A percentile compares a stretch with the other conserved stretches of the same genome.
These are phyloP conservation scores for Tardiomyces depauwii DNA, from an alignment of 1,139 yeast species.

Conservation along the genomic window DNA sequence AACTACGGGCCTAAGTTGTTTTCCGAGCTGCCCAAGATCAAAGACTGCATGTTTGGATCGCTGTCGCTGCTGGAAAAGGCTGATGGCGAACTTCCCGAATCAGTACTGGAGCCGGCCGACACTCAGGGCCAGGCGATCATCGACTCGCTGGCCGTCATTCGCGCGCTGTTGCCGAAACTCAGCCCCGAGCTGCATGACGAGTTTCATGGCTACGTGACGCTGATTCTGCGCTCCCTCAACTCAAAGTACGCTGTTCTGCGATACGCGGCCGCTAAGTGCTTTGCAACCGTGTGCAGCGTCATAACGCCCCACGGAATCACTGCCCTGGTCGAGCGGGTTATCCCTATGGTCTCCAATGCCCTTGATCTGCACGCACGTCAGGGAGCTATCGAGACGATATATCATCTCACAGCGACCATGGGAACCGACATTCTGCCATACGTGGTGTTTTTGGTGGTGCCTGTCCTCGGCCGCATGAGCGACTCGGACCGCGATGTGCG, in stretches of 20 bases:
- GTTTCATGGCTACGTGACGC: constrained; percentile 37
- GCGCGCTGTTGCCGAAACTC: constrained; percentile 62
- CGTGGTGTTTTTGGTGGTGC: constrained; percentile 90
- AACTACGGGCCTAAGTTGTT: constrained; percentile 48
- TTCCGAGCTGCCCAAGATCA: constrained; percentile 54
- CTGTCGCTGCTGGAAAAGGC: constrained; percentile 22
- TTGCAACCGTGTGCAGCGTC: constrained; percentile 71
- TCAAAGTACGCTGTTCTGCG: constrained; percentile 72
- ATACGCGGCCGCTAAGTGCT: constrained; percentile 82
- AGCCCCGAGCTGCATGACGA: constrained; percentile 38
- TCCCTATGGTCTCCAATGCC: constrained; percentile 77
- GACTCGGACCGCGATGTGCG: constrained; percentile 89
- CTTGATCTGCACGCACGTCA: constrained; percentile 71
- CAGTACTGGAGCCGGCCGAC: constrained; percentile 28
- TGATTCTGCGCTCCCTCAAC: constrained; percentile 50
- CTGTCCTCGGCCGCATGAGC: constrained; percentile 96
- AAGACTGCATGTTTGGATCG: constrained; percentile 58
- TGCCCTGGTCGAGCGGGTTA: constrained; percentile 59
- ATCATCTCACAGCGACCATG: constrained; percentile 77
- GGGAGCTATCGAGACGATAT: constrained; percentile 88
- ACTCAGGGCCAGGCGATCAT: constrained; percentile 68
- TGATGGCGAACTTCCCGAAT: constrained; percentile 19
- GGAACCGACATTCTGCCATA: constrained; percentile 86
- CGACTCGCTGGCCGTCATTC: constrained; percentile 74
- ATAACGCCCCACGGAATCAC: constrained; percentile 69